A percentile compares a stretch with the other conserved stretches of the same genome.
These are phyloP conservation scores for Geranomyces michiganensis DNA, from an alignment of 192 early-diverging fungal species.

Conservation along the genomic window DNA sequence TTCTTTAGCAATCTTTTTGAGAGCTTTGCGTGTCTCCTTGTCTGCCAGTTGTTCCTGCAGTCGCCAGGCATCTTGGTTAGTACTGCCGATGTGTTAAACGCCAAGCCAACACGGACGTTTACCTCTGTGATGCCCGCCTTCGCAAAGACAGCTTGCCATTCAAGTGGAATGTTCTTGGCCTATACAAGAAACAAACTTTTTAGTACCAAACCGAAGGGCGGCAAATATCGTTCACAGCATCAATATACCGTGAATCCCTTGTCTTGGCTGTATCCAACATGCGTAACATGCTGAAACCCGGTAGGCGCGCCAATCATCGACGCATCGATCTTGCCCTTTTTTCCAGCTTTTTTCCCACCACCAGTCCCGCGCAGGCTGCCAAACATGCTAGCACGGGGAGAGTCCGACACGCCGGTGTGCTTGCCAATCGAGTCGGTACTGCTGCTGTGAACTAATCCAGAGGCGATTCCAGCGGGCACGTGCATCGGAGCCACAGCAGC, in stretches of 20 bases:
- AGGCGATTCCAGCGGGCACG: not conserved
- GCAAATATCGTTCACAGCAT: not conserved
- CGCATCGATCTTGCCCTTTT: slow-evolving; percentile 48
- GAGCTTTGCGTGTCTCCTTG: slow-evolving; percentile 46
- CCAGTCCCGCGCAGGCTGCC: slow-evolving; percentile 14
- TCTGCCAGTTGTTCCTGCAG: slow-evolving; percentile 50
- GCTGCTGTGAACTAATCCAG: not conserved
- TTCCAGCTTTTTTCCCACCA: slow-evolving; percentile 27
- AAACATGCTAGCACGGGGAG: slow-evolving; percentile 1
- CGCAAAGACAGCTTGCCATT: slow-evolving; percentile 58
- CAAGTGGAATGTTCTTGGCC: slow-evolving; percentile 56
- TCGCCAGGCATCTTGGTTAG: not conserved
- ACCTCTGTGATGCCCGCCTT: slow-evolving; percentile 62
- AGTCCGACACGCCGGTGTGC: not conserved
- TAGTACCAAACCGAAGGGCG: not conserved
- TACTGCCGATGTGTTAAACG: not conserved
- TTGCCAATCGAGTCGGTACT: not conserved
- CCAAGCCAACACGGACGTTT: not conserved
- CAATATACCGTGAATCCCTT: slow-evolving; percentile 48
- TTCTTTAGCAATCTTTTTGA: slow-evolving; percentile 58
- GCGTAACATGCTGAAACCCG: slow-evolving; percentile 45
- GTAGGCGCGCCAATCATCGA: slow-evolving; percentile 52
- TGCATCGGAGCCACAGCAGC: not conserved
- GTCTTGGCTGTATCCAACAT: slow-evolving; percentile 52
- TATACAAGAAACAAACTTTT: slow-evolving; percentile 2